Conservation (phyloP, 1,139 yeast species). For the Hyphopichia wangnamkhiaoensis region DNA sequence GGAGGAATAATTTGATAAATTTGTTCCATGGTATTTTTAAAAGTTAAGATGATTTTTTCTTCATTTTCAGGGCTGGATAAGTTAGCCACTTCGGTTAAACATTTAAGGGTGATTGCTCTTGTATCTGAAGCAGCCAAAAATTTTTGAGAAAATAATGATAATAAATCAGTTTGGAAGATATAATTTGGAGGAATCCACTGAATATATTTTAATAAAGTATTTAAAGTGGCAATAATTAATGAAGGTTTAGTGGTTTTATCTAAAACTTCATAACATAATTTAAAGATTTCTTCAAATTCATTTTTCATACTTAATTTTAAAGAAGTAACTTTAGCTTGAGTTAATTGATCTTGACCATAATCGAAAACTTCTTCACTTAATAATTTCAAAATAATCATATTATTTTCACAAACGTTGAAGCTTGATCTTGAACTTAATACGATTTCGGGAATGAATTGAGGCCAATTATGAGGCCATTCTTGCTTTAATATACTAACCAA, state of each 20-base stretch:
- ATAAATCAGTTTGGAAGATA: constrained; percentile 82
- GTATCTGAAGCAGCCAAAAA: constrained; percentile 80
- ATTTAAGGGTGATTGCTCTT: constrained; percentile 81
- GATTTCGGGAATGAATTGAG: constrained; percentile 91
- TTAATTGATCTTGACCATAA: constrained; percentile 90
- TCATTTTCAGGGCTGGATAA: constrained; percentile 66
- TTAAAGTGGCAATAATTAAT: constrained; percentile 79
- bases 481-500: constrained; percentile 92
- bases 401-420: constrained; percentile 93
- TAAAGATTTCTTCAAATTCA: constrained; percentile 91
- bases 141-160: constrained; percentile 69
- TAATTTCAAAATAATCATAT: constrained; percentile 87
- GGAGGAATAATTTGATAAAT: constrained; percentile 73
- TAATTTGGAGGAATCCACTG: constrained; percentile 94
- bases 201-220: constrained; percentile 78
- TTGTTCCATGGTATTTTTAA: constrained; percentile 72
- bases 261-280: constrained; percentile 87
- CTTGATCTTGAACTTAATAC: constrained; percentile 83
- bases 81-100: constrained; percentile 86
- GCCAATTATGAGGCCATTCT: constrained; percentile 99
- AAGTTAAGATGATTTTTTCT: constrained; percentile 67
- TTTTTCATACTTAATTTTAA: constrained; percentile 82
- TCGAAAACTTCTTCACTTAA: constrained; percentile 96
- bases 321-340: constrained; percentile 88
- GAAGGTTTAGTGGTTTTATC: constrained; percentile 86